phyloP scores from a whole-genome alignment of 352 stramenopile species.

The Phytophthora foliorum region DNA sequence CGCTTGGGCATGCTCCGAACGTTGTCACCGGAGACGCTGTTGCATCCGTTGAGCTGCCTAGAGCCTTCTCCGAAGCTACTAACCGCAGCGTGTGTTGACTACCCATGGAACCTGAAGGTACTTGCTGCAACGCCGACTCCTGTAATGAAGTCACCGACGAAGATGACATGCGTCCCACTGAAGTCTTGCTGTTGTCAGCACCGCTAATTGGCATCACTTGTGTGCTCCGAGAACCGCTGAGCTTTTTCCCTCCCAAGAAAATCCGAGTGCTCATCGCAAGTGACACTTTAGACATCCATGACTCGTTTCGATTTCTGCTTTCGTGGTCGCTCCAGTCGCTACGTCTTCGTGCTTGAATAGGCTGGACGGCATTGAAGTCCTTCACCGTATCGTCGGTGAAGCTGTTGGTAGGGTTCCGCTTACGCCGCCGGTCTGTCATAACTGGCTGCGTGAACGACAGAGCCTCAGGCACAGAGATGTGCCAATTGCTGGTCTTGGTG shows the following conservation, averaged over 20 bases:
- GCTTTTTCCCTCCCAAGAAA: constrained; percentile 58
- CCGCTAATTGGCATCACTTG: constrained; percentile 63
- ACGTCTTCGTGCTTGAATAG: constrained; percentile 20
- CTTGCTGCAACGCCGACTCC: constrained; percentile 4
- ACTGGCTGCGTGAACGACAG: constrained; percentile 10
- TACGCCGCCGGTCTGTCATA: constrained; percentile 57
- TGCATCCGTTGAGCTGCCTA: constrained; percentile 5
- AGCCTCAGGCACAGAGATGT: constrained; percentile 2
- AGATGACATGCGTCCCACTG: constrained; percentile 12
- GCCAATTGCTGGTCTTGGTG: constrained; percentile 1
- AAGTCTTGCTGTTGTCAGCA: constrained; percentile 18
- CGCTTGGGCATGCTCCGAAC: constrained; percentile 38
- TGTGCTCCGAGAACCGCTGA: constrained; percentile 62
- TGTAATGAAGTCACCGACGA: constrained; percentile 5
- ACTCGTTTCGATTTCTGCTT: constrained; percentile 43
- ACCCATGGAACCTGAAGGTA: not conserved
- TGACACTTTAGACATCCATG: constrained; percentile 79
- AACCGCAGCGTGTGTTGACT: constrained; percentile 7
- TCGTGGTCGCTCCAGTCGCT: constrained; percentile 37
- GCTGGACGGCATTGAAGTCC: constrained; percentile 50
- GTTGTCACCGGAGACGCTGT: constrained; percentile 8
- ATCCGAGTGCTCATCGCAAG: constrained; percentile 70
- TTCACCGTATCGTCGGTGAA: constrained; percentile 34
- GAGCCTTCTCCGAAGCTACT: constrained; percentile 22
- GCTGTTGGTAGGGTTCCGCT: constrained; percentile 40